Base-by-base conservation (phyloP, 495 filamentous ascomycete species). In the Lasiosphaeria miniovina region DNA sequence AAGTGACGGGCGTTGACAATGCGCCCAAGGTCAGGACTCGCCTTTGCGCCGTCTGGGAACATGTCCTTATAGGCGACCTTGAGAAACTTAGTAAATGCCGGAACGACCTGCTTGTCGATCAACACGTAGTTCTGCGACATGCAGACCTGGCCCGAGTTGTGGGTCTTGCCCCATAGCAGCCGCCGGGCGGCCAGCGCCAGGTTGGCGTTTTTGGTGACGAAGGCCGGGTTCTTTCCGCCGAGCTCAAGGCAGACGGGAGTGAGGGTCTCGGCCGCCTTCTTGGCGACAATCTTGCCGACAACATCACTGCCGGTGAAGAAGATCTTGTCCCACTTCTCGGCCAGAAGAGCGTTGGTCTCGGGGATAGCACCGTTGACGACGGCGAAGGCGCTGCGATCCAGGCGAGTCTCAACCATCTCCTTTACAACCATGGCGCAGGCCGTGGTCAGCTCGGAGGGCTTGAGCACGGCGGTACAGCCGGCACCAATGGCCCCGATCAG, bases 311-410 rank as follows among this genome's bases (percentile, higher is more conserved):
- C 94, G 14, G 94, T 98, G 77, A 96, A 98, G 78, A 95, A 93
- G 65, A 98, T 93, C 81, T 96, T 96, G 74, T 95, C 93, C 91
- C 92, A 98, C 66, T 91, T 91, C 74, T 92, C 84, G 53, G 91
- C 84, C 11, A 98, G 79, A 38, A 98, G 75, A 6, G 86, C 87
- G 15, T 88, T 90, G 3, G 88, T 90, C 80, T 96, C 91, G 32
- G 87, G 78, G 36, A 96, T 68, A 7, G 77, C 84, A 55, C 94
- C 94, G 71, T 96, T 93, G 57, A 96, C 81, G 53, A 93, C 79
- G 15, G 79, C 77, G 70, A 90, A 96, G 61, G 85, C 86, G n/a
- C 81, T 81, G 33, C 83, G 84, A 73, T 97, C 94, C 38, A 98
- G 83, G 36, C 81, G 81, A 14, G 83, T 76, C 68, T 88, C 80